Evolutionary conservation across 1,139 yeast species (phyloP).

Genomic region (Sugiyamaella xylanicola): DNA sequence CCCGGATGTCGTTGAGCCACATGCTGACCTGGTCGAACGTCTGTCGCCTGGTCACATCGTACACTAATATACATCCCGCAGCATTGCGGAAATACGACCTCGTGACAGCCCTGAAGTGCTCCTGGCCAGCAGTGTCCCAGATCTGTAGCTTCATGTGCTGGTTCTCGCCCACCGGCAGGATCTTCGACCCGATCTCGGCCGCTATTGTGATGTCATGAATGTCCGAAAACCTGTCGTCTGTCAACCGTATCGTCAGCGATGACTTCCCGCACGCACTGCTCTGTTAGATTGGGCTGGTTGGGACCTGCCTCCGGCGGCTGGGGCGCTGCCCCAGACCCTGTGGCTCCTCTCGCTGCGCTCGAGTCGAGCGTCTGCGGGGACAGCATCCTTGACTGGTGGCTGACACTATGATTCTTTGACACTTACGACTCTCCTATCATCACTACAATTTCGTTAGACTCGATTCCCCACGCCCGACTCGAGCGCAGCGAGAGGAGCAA

Average conservation of each 20-base stretch:
- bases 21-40: slow-evolving; percentile 40
- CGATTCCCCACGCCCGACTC: background rate
- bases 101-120: slow-evolving; percentile 89
- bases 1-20: slow-evolving; percentile 69
- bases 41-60: slow-evolving; percentile 81
- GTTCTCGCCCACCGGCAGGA: slow-evolving; percentile 38
- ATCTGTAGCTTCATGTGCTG: slow-evolving; percentile 34
- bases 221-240: slow-evolving; percentile 43
- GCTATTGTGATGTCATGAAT: slow-evolving; percentile 45
- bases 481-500: background rate
- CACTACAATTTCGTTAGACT: slow-evolving; percentile 22
- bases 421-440: slow-evolving; percentile 37
- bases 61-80: slow-evolving; percentile 79
- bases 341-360: background rate
- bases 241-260: slow-evolving; percentile 42
- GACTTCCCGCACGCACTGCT: slow-evolving; percentile 44
- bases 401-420: background rate
- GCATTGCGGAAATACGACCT: slow-evolving; percentile 83
- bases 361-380: background rate
- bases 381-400: background rate
- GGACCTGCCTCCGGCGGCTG: background rate
- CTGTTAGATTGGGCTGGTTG: background rate
- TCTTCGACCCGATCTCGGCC: slow-evolving; percentile 45
- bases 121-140: slow-evolving; percentile 92
- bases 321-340: background rate